A percentile compares a stretch with the other conserved stretches of the same genome.
phyloP scores from a whole-genome alignment of 352 stramenopile genomes.

The Globisporangium echinulatum region DNA sequence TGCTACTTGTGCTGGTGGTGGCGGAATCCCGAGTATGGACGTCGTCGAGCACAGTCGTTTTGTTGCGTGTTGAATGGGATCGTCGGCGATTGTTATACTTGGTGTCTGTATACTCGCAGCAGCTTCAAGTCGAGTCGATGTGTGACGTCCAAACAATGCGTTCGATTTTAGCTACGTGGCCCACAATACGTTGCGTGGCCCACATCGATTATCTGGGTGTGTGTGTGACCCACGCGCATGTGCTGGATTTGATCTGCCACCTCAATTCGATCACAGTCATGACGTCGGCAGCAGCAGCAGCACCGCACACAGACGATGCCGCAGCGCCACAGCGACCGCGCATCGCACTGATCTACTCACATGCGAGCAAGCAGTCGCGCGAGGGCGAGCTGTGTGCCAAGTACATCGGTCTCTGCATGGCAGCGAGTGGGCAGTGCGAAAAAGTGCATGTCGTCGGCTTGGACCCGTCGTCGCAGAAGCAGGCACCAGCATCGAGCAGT shows the following conservation, averaged over 20 bases:
- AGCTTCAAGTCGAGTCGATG: slow-evolving; percentile 7
- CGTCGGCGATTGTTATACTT: neutral
- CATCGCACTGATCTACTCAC: slow-evolving; percentile 57
- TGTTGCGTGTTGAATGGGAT: no score
- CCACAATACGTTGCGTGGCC: neutral
- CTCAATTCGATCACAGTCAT: neutral
- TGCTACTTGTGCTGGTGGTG: neutral
- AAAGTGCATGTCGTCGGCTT: slow-evolving; percentile 39
- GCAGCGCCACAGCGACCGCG: slow-evolving; percentile 15
- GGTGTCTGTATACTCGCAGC: neutral
- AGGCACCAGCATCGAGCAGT: neutral
- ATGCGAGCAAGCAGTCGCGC: slow-evolving; percentile 30
- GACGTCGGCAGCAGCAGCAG: neutral
- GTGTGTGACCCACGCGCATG: neutral
- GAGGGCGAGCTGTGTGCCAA: slow-evolving; percentile 55
- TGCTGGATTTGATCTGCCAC: no score
- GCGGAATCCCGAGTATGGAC: neutral
- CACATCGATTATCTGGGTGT: neutral
- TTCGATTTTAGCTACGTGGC: neutral
- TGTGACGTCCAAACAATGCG: slow-evolving; percentile 8
- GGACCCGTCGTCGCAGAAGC: slow-evolving; percentile 1
- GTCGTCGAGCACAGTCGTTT: neutral
- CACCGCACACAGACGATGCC: neutral
- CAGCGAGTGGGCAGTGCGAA: slow-evolving; percentile 36
- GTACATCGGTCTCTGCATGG: slow-evolving; percentile 55